Evolutionary conservation across 169 alveolate species (phyloP), one percentile per base, ranked within the genome.

Genomic region (Plasmodium gonderi): DNA sequence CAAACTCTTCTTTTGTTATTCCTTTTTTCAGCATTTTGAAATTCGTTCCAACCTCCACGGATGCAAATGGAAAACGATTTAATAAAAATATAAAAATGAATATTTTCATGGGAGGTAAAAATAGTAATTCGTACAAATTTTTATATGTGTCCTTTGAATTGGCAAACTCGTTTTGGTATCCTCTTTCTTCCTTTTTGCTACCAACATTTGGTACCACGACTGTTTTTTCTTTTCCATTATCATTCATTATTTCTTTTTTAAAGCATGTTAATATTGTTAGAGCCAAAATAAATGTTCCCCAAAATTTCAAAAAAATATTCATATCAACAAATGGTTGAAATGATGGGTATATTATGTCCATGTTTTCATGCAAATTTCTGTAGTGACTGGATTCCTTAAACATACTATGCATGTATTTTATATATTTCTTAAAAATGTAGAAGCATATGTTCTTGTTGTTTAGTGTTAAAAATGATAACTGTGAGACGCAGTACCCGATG

Each of bases 401-500:
- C 69, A 87, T 76, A 17, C 74, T 85, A 29, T 87, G 87, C 92
- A 85, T 91, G 44, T 65, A 51, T 44, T 69, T 51, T n/a, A 74
- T 68, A 74, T 93, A 90, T 64, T 80, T 76, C 49, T 85, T 82
- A 45, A 92, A 42, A 47, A 95, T 23, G 54, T 74, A 77, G 17
- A 78, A 75, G 17, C 97, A 91, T 8, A 92, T 67, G 29, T 91
- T 51, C 65, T 85, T 74, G 74, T 93, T 95, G 80, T 92, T 94
- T 67, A 96, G 95, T 31, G 95, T 93, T 38, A 95, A 42, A 80
- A 96, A 96, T 3, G 97, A 94, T 14, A 96, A 76, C 81, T 94
- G 96, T 12, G 98, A 93, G 14, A 92, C 80, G 77, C 95, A 95
- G n/a, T 92, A 89, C n/a, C 98, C 98, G 12, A 96, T 81, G 45